Evolutionary conservation across 1,284 basidiomycete species (phyloP), one percentile per base, ranked within the genome.

Genomic region (Marasmius fiardii): DNA sequence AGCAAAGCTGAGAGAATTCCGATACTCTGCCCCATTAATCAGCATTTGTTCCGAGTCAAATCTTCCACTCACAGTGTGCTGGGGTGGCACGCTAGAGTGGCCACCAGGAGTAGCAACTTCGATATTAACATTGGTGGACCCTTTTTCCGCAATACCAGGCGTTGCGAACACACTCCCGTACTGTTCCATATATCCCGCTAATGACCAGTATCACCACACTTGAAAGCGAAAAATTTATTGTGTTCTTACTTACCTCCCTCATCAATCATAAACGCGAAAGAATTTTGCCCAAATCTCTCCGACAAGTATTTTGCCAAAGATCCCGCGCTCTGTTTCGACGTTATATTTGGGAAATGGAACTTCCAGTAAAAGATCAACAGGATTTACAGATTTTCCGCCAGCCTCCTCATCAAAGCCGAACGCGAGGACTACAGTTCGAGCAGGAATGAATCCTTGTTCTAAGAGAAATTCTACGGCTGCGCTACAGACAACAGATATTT

Each of bases 391-490:
- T n/a, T 54, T 57, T 35, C 86, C 87, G 53, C 76, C 76, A 16
- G 77, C 70, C 71, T 92, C 90, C 66, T 92, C 90, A 65, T 92
- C 90, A 61, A 86, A 87, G 10, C 90, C 89, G 60, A 84, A 86
- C 1, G 85, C 79, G 43, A 91, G 72, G 2, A 92, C 78, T 49
- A 91, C 69, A 1, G 82, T 82, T 31, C 86, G 74, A 0, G 70
- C 68, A 12, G 86, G 86, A 44, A 73, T 61, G 67, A 84, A 88
- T 21, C 75, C 76, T 14, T 69, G 69, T 53, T 77, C 71, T 11
- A 88, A 66, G 2, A 89, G 71, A 0, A 77, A 69, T 63, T 89
- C 84, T n/a, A 88, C 64, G 4, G 81, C 73, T 0, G 80, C 71
- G 47, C 76, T 78, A 39, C 3, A 20, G 18, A 12, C 14, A 5